Evolutionary conservation across 2,329 filamentous ascomycete genomes (phyloP).

Genomic region (Ustulina deusta): DNA sequence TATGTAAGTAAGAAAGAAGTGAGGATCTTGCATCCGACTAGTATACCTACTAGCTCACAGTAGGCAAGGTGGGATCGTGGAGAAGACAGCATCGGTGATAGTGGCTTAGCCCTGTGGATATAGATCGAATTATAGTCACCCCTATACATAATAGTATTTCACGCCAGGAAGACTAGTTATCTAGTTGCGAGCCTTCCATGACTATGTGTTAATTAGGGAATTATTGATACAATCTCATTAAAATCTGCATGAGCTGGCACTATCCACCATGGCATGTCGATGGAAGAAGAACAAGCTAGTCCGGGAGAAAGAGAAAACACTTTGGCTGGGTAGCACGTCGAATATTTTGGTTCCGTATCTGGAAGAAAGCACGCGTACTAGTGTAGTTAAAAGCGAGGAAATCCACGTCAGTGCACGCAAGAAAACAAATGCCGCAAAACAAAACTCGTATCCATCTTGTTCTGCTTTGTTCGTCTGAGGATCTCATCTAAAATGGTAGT

Average conservation of each 20-base stretch:
- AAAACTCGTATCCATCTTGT: neutral
- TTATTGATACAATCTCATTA: neutral
- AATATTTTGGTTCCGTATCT: neutral
- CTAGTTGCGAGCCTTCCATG: neutral
- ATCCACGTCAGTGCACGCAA: neutral
- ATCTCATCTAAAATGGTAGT: neutral
- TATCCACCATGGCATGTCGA: neutral
- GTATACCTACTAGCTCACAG: neutral
- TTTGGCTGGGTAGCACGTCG: neutral
- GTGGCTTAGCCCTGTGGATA: slow-evolving; percentile 4
- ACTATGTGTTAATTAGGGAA: neutral
- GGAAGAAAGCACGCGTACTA: neutral
- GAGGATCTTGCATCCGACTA: slow-evolving; percentile 9
- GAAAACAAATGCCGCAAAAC: neutral
- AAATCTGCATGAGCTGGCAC: neutral
- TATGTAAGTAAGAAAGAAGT: slow-evolving; percentile 4
- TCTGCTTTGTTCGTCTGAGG: neutral
- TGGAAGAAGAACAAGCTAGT: neutral
- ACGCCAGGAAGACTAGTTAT: neutral
- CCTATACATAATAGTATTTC: neutral
- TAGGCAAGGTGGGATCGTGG: neutral
- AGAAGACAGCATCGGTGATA: neutral
- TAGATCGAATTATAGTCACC: neutral
- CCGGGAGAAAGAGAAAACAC: neutral
- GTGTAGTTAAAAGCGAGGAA: neutral